Percentiles rank a stretch among this genome's conserved stretches.
Evolutionary conservation across 108 stramenopile species (phyloP).

Genomic region (Cyclotella cryptica): DNA sequence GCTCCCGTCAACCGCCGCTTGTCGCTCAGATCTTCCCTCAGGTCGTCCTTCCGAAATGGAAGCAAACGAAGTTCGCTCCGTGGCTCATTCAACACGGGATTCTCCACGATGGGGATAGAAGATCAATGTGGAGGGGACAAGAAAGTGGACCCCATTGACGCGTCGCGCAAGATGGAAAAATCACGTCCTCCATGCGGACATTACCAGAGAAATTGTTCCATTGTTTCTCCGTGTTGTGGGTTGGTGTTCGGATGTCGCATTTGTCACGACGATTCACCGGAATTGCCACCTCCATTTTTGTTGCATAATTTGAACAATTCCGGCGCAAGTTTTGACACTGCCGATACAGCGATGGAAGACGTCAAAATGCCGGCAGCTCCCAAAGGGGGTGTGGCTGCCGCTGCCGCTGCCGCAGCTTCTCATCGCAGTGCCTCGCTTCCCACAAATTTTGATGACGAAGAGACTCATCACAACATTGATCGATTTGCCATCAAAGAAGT

Average conservation of each 20-base stretch:
- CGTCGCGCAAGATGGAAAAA: constrained; percentile 60
- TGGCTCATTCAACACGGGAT: constrained; percentile 40
- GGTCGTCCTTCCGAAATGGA: constrained; percentile 10
- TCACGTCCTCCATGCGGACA: constrained; percentile 81
- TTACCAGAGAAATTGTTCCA: constrained; percentile 84
- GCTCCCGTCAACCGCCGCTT: constrained; percentile 7
- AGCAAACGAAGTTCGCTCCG: constrained; percentile 35
- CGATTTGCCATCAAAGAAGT: constrained; percentile 78
- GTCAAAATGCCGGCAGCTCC: background rate
- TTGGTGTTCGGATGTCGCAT: constrained; percentile 90
- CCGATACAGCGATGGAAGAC: constrained; percentile 9
- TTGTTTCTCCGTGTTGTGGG: constrained; percentile 87
- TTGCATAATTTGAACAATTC: constrained; percentile 1
- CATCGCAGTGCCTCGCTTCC: constrained; percentile 71
- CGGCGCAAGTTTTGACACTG: background rate
- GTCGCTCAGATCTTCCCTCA: background rate
- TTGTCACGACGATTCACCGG: constrained; percentile 86
- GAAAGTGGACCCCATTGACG: constrained; percentile 39
- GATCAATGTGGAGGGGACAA: background rate
- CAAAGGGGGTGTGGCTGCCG: constrained; percentile 4
- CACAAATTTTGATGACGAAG: constrained; percentile 64
- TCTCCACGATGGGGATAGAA: constrained; percentile 34
- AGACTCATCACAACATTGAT: constrained; percentile 86
- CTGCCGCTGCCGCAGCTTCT: background rate
- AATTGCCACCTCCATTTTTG: constrained; percentile 72